phyloP scores from a whole-genome alignment of 1,284 basidiomycete genomes.

The Mycena citricolor region DNA sequence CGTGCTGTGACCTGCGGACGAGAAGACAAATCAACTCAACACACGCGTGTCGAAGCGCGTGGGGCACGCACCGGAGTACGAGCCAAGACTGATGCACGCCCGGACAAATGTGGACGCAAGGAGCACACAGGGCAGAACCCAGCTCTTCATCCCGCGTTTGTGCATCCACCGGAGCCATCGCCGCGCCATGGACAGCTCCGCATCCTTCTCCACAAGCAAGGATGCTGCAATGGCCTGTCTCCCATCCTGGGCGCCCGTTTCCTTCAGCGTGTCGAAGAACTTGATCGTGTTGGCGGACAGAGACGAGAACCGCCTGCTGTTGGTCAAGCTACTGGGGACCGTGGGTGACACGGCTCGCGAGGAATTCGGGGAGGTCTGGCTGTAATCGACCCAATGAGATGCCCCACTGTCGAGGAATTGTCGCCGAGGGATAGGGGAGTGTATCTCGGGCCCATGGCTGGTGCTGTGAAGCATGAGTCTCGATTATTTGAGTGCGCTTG shows the following conservation, averaged over 20 bases:
- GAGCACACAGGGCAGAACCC: slow-evolving; percentile 56
- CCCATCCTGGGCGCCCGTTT: no score
- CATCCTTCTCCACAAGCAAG: slow-evolving; percentile 25
- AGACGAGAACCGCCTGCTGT: slow-evolving; percentile 24
- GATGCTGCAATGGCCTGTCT: no score
- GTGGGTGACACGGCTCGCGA: slow-evolving; percentile 44
- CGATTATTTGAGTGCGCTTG: no score
- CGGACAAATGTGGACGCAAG: slow-evolving; percentile 58
- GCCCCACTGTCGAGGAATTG: slow-evolving; percentile 52
- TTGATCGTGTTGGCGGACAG: slow-evolving; percentile 8
- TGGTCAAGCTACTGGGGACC: slow-evolving; percentile 10
- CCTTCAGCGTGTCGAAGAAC: slow-evolving; percentile 13
- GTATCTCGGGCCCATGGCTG: slow-evolving; percentile 44
- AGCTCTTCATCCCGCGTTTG: slow-evolving; percentile 56
- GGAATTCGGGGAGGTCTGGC: slow-evolving; percentile 47
- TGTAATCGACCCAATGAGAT: slow-evolving; percentile 51
- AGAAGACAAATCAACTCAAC: slow-evolving; percentile 9
- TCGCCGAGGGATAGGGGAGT: slow-evolving; percentile 56
- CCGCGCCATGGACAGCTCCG: slow-evolving; percentile 50
- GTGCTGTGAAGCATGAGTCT: slow-evolving; percentile 17
- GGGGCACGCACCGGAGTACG: slow-evolving; percentile 71
- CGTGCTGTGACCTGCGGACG: slow-evolving; percentile 53
- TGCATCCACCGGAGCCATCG: slow-evolving; percentile 79
- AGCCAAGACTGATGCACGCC: slow-evolving; percentile 70
- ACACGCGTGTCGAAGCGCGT: neutral